phyloP scores from a whole-genome alignment of 1,284 basidiomycete species.

The Exobasidium rhododendri region DNA sequence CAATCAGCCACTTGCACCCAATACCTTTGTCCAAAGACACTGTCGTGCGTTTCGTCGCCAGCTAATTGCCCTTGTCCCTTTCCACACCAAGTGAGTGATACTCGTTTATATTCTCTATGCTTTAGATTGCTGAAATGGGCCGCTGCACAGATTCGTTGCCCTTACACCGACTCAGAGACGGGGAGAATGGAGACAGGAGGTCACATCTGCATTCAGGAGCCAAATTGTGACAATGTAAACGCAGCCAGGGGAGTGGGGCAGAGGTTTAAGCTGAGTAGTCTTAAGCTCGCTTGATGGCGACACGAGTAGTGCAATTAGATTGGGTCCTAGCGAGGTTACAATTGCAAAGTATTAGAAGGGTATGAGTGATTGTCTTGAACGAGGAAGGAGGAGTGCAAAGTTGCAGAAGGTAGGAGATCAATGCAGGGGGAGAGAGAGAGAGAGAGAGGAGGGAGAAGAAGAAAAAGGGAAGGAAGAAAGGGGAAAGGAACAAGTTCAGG shows the following conservation, averaged over 20 bases:
- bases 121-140: too few species aligned
- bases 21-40: constrained; percentile 44
- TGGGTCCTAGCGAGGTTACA: too few species aligned
- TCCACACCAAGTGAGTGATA: constrained; percentile 25
- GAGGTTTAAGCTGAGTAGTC: constrained; percentile 11
- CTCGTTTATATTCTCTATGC: neutral
- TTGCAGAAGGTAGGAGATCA: too few species aligned
- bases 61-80: constrained; percentile 47
- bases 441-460: too few species aligned
- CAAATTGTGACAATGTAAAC: constrained; percentile 29
- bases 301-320: constrained; percentile 7
- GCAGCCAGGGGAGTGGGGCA: neutral
- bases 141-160: constrained; percentile 29
- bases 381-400: too few species aligned
- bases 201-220: constrained; percentile 33
- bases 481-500: too few species aligned
- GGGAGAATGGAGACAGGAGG: constrained; percentile 30
- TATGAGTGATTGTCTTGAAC: too few species aligned
- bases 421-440: too few species aligned
- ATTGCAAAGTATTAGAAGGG: too few species aligned
- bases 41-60: constrained; percentile 45
- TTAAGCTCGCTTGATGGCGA: neutral
- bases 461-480: too few species aligned
- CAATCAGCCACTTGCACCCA: constrained; percentile 29
- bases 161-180: constrained; percentile 30